Evolutionary conservation across 345 rosid genomes (phyloP), one percentile per base, ranked within the genome.

Genomic region (Corchorus olitorius): DNA sequence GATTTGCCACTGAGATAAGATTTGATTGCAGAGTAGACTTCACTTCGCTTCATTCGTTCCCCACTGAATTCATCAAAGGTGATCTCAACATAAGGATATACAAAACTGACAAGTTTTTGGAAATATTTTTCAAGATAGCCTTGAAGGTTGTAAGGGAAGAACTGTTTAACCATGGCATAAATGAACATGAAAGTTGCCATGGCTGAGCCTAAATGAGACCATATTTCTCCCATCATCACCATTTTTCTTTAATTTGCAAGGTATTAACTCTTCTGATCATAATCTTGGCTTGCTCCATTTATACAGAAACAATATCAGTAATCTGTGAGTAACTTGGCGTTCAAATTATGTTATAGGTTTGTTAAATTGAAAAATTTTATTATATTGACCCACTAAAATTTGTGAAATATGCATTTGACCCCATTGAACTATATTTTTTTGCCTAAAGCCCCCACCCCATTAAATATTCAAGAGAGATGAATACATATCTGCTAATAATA

Each of bases 1-100:
- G 87, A 83, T 12, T 78, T 83, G 58, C 43, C 64, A n/a, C 85
- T 80, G 10, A 90, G 88, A 65, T 90, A 87, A 50, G 58, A 84
- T 17, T 86, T 79, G 19, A 88, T 86, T 58, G 79, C 77, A 0
- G 77, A 5, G 86, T 80, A 83, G 10, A 76, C 88, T 16, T 85
- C 81, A 50, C 79, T 85, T 37, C 82, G 65, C 77, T 60, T 78
- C 65, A 83, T 76, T 17, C 58, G 70, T 39, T 81, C 80, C n/a
- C 84, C 83, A 1, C 77, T 65, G 72, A 76, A 83, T 55, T 89
- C 89, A 52, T 75, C 65, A 74, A 89, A 89, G 1, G 64, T 81
- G 70, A 89, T 85, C 27, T 83, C 69, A 34, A 83, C 73, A 69
- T 83, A 89, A 48, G 89, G 91, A 46, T 81, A 43, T 39, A 85